Conservation (phyloP, 1,284 basidiomycete genomes). For the Tilletia setariae region DNA sequence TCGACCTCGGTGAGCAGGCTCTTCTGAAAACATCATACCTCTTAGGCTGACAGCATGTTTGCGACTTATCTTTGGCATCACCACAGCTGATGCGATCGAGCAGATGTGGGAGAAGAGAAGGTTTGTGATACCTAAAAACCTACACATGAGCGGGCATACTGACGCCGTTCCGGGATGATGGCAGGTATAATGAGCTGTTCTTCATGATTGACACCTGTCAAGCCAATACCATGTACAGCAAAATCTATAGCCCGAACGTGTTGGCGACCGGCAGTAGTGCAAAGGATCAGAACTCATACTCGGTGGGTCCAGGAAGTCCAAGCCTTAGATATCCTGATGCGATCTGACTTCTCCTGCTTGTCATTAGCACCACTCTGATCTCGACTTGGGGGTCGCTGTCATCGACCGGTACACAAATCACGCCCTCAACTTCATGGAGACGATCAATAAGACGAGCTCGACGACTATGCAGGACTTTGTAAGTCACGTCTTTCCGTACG, state of each 20-base stretch:
- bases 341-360: neutral
- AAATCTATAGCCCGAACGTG: constrained; percentile 92
- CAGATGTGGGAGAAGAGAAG: constrained; percentile 94
- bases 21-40: too few relatives aligned
- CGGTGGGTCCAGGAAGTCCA: constrained; percentile 61
- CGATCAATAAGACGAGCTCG: constrained; percentile 81
- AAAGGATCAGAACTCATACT: constrained; percentile 89
- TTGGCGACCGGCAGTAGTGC: constrained; percentile 85
- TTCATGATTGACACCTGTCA: constrained; percentile 99
- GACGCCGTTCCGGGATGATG: neutral
- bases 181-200: constrained; percentile 82
- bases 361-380: constrained; percentile 78
- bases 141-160: constrained; percentile 1
- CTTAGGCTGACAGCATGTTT: too few relatives aligned
- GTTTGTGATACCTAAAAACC: constrained; percentile 59
- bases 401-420: constrained; percentile 94
- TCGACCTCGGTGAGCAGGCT: constrained; percentile 60
- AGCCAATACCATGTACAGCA: constrained; percentile 90
- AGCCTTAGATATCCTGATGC: too few relatives aligned
- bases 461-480: constrained; percentile 74
- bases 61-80: neutral
- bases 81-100: constrained; percentile 87
- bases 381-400: constrained; percentile 88
- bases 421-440: constrained; percentile 84
- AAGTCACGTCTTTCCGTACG: neutral